Base-by-base conservation (phyloP, 345 rosid genomes). In the Gossypium thurberi region DNA sequence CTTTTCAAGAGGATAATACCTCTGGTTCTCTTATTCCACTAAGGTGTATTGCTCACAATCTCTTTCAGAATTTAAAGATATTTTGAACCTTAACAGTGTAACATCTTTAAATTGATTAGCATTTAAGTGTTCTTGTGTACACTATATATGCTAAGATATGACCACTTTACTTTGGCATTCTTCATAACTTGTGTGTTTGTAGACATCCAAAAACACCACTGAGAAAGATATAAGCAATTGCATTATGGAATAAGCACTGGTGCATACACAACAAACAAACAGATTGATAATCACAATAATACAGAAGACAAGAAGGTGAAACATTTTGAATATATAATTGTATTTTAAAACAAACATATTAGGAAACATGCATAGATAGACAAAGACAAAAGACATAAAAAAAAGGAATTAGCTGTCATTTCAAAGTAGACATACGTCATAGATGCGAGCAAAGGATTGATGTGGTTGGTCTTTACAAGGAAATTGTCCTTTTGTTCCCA, bases 51-150 rank as follows among this genome's bases (percentile, higher is more conserved):
- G 47, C 23, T 37, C 66, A 33, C 40, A 17, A 62, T 37, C 21
- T 62, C 46, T 37, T 63, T n/a, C 14, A 4, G 47, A 63, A 17
- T 63, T 63, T 40, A n/a, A 40, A 40, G 28, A 18, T 42, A 64
- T 18, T 1, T 53, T 43, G 28, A 64, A 11, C 69, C 14, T 33
- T 33, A 25, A 7, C 2, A 17, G 11, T 3, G 47, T 62, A 37
- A 62, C 23, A n/a, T 64, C 50, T 64, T 64, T 42, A 63, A 21
- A 37, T 63, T 64, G 18, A 64, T 61, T 61, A 8, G 66, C 40
- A 61, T 9, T 61, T 61, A 1, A 8, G 46, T 37, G 4, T 25
- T 59, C 42, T 25, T 59, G 28, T 28, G 65, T 28, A 33, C 18
- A 33, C 46, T 33, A 61, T 8, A 8, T 14, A 14, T 28, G 65